These are phyloP conservation scores for Microdochium paspali DNA, from an alignment of 2,329 filamentous ascomycete genomes.

Conservation along the genomic window DNA sequence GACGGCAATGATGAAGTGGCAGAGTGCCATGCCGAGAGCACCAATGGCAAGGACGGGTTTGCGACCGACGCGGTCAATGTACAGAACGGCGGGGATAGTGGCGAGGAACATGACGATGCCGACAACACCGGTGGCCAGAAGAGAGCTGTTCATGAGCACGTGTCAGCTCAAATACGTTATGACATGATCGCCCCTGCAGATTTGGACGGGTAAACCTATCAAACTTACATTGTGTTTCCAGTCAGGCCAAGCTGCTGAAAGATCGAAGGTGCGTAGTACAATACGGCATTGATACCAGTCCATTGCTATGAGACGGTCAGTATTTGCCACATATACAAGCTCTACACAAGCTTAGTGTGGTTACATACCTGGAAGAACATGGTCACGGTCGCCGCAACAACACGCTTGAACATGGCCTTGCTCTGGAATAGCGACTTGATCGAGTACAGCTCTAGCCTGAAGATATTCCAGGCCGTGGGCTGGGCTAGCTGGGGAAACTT, in stretches of 20 bases:
- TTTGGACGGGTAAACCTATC: not conserved
- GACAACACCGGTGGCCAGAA: conserved; percentile 63
- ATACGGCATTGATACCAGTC: conserved; percentile 44
- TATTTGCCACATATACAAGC: not conserved
- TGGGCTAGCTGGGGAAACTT: conserved; percentile 57
- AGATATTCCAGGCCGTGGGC: conserved; percentile 50
- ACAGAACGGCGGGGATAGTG: conserved; percentile 58
- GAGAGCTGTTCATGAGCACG: conserved; percentile 20
- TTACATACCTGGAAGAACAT: conserved; percentile 53
- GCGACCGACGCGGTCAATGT: conserved; percentile 54
- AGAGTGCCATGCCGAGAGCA: conserved; percentile 60
- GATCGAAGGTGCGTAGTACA: conserved; percentile 64
- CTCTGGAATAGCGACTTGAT: conserved; percentile 56
- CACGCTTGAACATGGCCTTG: conserved; percentile 56
- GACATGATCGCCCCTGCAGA: not conserved
- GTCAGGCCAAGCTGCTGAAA: conserved; percentile 56
- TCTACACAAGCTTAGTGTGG: no score
- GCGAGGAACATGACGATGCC: conserved; percentile 62
- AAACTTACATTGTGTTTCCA: conserved; percentile 24
- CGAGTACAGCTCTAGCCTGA: conserved; percentile 61
- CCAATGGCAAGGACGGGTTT: conserved; percentile 54
- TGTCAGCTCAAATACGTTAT: conserved; percentile 15
- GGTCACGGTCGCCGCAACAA: conserved; percentile 51
- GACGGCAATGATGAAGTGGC: conserved; percentile 62
- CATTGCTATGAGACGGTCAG: conserved; percentile 8